Conservation (phyloP, 1,284 basidiomycete species). For the Abortiporus biennis region DNA sequence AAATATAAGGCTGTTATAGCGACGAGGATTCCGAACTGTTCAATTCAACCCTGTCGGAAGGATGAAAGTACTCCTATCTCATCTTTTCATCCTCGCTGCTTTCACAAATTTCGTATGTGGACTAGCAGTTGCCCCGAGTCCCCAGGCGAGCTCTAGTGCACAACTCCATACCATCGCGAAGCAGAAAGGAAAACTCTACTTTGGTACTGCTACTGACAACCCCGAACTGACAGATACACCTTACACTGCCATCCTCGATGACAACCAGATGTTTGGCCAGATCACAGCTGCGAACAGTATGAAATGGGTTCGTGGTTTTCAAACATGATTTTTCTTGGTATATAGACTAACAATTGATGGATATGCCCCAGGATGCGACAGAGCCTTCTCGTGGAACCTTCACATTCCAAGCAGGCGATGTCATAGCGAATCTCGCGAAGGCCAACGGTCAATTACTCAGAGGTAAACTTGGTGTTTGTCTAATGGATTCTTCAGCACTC, state of each 20-base stretch:
- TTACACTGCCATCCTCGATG: constrained; percentile 36
- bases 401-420: constrained; percentile 35
- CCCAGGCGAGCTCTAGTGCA: too few species aligned
- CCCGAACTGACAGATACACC: constrained; percentile 39
- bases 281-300: constrained; percentile 49
- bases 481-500: too few species aligned
- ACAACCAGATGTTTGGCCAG: constrained; percentile 40
- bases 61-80: too few species aligned
- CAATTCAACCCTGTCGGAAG: too few species aligned
- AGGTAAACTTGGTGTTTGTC: too few species aligned
- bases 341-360: not conserved
- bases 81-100: too few species aligned
- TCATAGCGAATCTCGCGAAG: constrained; percentile 36
- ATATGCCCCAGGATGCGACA: constrained; percentile 36
- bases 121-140: too few species aligned
- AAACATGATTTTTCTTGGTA: not conserved
- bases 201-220: constrained; percentile 57
- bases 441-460: constrained; percentile 35
- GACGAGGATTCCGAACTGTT: too few species aligned
- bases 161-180: constrained; percentile 37
- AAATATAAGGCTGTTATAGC: too few species aligned
- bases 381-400: constrained; percentile 40
- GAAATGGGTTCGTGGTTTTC: constrained; percentile 40
- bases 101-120: too few species aligned
- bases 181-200: constrained; percentile 49